These are phyloP conservation scores for Heterobasidion occidentale DNA, from an alignment of 1,284 basidiomycete species.

Conservation along the genomic window DNA sequence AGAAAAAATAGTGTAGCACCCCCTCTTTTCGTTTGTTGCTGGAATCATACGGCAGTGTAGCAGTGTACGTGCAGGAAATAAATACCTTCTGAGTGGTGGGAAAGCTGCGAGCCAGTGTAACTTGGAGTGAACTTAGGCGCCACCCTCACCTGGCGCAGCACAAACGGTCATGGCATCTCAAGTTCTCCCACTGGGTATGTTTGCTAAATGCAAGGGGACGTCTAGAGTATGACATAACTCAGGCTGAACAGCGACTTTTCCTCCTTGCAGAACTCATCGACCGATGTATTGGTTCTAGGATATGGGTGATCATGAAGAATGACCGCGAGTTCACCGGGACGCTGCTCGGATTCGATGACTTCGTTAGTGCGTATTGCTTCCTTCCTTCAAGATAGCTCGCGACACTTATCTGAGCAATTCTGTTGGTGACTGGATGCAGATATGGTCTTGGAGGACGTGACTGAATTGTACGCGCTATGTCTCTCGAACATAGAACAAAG, in stretches of 20 bases:
- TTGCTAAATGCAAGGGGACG: background rate
- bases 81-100: no score
- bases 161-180: conserved; percentile 51
- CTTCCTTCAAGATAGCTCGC: background rate
- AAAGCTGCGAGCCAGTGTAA: no score
- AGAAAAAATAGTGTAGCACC: background rate
- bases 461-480: conserved; percentile 74
- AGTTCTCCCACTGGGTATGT: conserved; percentile 47
- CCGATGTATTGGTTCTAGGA: conserved; percentile 87
- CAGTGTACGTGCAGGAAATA: background rate
- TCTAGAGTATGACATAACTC: background rate
- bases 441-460: conserved; percentile 97
- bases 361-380: conserved; percentile 81
- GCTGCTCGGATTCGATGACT: conserved; percentile 95
- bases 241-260: background rate
- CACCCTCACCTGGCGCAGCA: background rate
- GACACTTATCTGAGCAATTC: background rate
- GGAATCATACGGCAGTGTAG: background rate
- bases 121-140: no score
- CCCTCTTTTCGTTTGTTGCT: background rate
- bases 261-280: conserved; percentile 78
- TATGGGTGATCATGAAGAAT: conserved; percentile 97
- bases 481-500: background rate
- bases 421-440: conserved; percentile 39
- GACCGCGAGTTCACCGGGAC: conserved; percentile 97